Evolutionary conservation across 2,329 filamentous ascomycete genomes (phyloP), one percentile per base, ranked within the genome.

Genomic region (Hirsutella minnesotensis): DNA sequence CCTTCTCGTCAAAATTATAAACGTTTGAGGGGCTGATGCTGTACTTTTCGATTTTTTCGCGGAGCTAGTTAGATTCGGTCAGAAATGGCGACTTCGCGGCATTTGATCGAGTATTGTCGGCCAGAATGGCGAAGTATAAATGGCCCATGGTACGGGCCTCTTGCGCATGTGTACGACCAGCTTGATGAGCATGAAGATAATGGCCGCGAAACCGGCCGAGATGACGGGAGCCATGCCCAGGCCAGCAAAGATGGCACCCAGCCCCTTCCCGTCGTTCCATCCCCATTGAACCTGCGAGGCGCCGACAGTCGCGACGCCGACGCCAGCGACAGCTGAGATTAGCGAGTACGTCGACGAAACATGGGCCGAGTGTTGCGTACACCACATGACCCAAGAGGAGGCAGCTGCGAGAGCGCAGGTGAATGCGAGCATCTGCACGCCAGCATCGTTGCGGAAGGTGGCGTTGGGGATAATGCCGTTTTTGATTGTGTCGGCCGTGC

Each of bases 361-460:
- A 61, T 83, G 82, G 45, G 80, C 79, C 3, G 77, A 82, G 68
- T 85, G 70, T 37, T 72, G 69, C 1, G 81, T 86, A 61, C 81
- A 86, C 79, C 80, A 86, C 80, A 85, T 86, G 42, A 87, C 79
- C 81, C 81, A 86, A 4, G 72, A 67, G 1, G 79, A 77, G 36
- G 79, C 77, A 47, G 69, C 80, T 18, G 76, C 77, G 3, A 77
- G 66, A 18, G 77, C 75, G 45, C 74, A 79, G 36, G 75, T 73
- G 54, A 81, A 79, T 40, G 78, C 79, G 39, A 83, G 69, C 65
- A 83, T 73, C 63, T 81, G 79, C 15, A 83, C 78, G 24, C 73
- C 75, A n/a, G 79, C 72, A 50, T 83, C 71, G 44, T 61, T 66
- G 2, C 64, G 51, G 62, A 83, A 83, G 46, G 77, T 70, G 0